Percentiles rank a stretch among this genome's conserved stretches.
Conservation (phyloP, 2,329 filamentous ascomycete species). For the Onygenales sp. region DNA sequence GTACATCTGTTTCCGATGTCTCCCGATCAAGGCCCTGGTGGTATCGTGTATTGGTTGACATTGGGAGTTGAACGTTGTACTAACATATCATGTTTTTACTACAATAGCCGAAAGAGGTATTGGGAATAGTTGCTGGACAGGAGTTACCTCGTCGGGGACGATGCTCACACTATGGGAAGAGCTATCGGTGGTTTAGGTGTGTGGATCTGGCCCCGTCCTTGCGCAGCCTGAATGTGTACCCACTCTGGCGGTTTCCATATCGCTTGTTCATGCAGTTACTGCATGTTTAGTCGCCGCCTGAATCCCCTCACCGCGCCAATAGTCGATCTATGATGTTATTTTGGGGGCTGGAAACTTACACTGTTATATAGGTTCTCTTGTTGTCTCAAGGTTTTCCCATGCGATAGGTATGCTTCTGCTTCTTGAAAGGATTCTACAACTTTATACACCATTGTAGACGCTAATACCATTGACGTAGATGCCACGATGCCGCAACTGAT, state of each 20-base stretch:
- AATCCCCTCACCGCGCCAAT: neutral
- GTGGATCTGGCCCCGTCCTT: slow-evolving; percentile 4
- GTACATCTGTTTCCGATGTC: neutral
- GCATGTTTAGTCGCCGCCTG: neutral
- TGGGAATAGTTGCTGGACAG: slow-evolving; percentile 46
- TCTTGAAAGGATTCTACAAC: neutral
- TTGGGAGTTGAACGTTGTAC: neutral
- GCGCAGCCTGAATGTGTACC: neutral
- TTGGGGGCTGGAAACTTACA: neutral
- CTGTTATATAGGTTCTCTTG: slow-evolving; percentile 40
- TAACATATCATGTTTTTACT: neutral
- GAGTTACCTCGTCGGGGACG: slow-evolving; percentile 45
- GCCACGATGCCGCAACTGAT: slow-evolving; percentile 62
- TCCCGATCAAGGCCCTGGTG: neutral
- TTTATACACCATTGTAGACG: neutral
- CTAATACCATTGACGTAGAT: slow-evolving; percentile 34
- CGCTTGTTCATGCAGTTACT: neutral
- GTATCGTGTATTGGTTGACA: neutral
- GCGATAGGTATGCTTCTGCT: slow-evolving; percentile 38
- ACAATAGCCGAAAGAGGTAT: slow-evolving; percentile 37
- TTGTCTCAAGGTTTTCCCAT: slow-evolving; percentile 48
- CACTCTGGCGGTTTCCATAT: too few species aligned
- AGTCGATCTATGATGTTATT: too few species aligned
- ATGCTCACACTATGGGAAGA: slow-evolving; percentile 46
- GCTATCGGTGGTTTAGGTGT: slow-evolving; percentile 48